These are phyloP conservation scores for Penicillium sp. DNA, from an alignment of 2,329 filamentous ascomycete genomes.

Conservation along the genomic window DNA sequence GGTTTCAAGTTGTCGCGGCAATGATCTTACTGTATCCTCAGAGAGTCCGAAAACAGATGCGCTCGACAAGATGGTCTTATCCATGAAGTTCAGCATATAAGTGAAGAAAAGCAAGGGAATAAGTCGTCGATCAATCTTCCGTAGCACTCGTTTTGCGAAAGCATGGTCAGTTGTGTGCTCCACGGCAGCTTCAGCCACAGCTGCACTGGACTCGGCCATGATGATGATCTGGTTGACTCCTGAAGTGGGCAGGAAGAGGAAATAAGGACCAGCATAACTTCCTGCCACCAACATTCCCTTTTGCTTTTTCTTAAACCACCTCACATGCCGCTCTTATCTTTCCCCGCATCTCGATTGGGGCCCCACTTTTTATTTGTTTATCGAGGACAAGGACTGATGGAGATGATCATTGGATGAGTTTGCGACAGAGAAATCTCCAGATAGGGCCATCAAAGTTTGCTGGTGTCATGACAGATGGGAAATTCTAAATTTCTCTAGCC, in stretches of 20 bases:
- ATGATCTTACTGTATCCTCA: constrained; percentile 48
- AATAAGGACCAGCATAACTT: background rate
- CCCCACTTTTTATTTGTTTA: constrained; percentile 14
- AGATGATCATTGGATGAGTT: background rate
- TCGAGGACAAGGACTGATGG: background rate
- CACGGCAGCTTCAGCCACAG: constrained; percentile 1
- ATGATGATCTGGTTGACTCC: background rate
- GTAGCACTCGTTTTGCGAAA: constrained; percentile 43
- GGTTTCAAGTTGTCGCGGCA: too few relatives aligned
- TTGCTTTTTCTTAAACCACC: background rate
- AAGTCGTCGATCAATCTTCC: constrained; percentile 61
- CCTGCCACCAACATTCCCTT: background rate
- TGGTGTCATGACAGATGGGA: too few relatives aligned
- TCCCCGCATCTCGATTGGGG: constrained; percentile 19
- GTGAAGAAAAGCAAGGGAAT: constrained; percentile 62
- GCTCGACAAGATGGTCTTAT: constrained; percentile 62
- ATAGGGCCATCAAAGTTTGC: too few relatives aligned
- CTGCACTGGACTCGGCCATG: constrained; percentile 6
- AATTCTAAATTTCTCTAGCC: background rate
- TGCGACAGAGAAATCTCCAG: background rate
- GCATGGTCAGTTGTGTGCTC: constrained; percentile 16
- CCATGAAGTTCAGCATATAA: constrained; percentile 66
- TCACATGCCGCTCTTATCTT: constrained; percentile 20
- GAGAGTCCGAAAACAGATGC: constrained; percentile 62
- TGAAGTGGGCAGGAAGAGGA: background rate